Base-by-base conservation (phyloP, 345 rosid genomes). In the Aurinia saxatilis region DNA sequence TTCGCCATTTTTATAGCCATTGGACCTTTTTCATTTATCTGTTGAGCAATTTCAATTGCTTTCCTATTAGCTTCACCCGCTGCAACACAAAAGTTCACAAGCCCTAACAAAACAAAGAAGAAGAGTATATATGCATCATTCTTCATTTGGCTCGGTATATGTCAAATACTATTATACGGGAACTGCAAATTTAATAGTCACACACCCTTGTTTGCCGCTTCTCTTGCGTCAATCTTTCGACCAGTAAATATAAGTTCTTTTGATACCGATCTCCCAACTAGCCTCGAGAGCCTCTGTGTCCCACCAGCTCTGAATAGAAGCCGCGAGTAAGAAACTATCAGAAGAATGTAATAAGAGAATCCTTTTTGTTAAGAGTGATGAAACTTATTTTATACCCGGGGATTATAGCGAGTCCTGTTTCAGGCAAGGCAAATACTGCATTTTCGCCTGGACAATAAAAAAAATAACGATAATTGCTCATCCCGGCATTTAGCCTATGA, bases 381-480 rank as follows among this genome's bases (percentile, higher is more conserved):
- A 27, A 49, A 53, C 35, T 45, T 31, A 36, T 63, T 30, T 1
- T 57, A 29, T 75, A 92, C 96, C 95, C 97, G 10, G 99, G 99
- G 67, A 87, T 87, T 72, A 89, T 84, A 65, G 96, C 99, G 12
- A 92, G 95, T 74, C 95, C 99, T 47, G 97, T 92, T 82, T 92
- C 99, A 19, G 96, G 97, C 82, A 92, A 81, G 52, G 91, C 85
- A 73, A 92, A 72, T 21, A 77, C 66, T 48, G 99, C 97, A 71
- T 80, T 75, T 67, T 85, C 91, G 34, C 91, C 97, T 92, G 69
- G 76, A 68, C n/a, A n/a, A n/a, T n/a, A 41, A 29, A 33, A 39
- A 19, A 1, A 30, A 33, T 31, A 56, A 57, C 45, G 31, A 41
- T 45, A 41, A 14, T 7, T 37, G 25, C 60, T 8, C 8, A 49